phyloP scores from a whole-genome alignment of 2,329 filamentous ascomycete genomes.

The Lecanoromycetidae sp. region DNA sequence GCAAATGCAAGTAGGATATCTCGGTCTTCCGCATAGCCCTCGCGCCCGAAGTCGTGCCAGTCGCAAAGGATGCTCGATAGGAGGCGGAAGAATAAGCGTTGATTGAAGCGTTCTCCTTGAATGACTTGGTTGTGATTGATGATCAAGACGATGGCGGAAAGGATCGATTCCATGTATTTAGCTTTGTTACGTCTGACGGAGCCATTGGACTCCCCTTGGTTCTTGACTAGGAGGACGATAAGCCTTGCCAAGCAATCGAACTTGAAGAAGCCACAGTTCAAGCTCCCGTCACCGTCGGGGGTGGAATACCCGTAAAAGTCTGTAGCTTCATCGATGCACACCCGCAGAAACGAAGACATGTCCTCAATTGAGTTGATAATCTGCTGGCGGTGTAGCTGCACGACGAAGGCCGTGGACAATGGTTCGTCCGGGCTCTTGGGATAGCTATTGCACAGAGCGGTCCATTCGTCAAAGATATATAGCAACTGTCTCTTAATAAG shows the following conservation, averaged over 20 bases:
- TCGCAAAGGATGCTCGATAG: slow-evolving; percentile 75
- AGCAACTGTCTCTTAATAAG: slow-evolving; percentile 72
- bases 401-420: slow-evolving; percentile 62
- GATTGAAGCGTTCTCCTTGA: slow-evolving; percentile 69
- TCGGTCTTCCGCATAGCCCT: slow-evolving; percentile 48
- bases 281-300: slow-evolving; percentile 25
- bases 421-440: slow-evolving; percentile 54
- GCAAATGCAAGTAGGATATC: slow-evolving; percentile 63
- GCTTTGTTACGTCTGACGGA: slow-evolving; percentile 52
- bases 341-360: slow-evolving; percentile 65
- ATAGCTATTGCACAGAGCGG: slow-evolving; percentile 66
- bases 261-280: slow-evolving; percentile 47
- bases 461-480: slow-evolving; percentile 94
- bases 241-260: slow-evolving; percentile 76
- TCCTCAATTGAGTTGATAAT: slow-evolving; percentile 65
- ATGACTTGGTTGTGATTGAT: slow-evolving; percentile 76
- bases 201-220: slow-evolving; percentile 51
- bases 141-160: slow-evolving; percentile 67
- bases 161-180: slow-evolving; percentile 62
- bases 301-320: slow-evolving; percentile 63
- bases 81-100: slow-evolving; percentile 81
- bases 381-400: slow-evolving; percentile 65
- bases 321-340: slow-evolving; percentile 68
- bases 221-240: slow-evolving; percentile 61
- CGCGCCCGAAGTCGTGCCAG: slow-evolving; percentile 47